A percentile compares a stretch with the other conserved stretches of the same genome.
Conservation (phyloP, 306 rosid species). For the Trichosanthes cucumerina region DNA sequence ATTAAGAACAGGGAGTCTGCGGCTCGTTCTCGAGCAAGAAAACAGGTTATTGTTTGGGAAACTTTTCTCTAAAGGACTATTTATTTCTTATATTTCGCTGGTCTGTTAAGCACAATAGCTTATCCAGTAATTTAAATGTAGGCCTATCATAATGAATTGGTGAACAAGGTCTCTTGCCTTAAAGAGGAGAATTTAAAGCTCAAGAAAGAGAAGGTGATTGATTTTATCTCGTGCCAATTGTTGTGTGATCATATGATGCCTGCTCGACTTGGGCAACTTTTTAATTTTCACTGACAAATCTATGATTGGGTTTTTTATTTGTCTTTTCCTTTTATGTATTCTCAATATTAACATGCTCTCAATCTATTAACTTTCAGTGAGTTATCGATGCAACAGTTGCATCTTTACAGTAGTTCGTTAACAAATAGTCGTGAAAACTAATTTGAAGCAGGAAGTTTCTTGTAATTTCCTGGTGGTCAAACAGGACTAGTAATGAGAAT, state of each 20-base stretch:
- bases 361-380: not conserved
- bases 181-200: conserved; percentile 51
- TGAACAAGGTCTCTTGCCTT: conserved; percentile 48
- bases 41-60: conserved; percentile 39
- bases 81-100: not conserved
- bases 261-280: not conserved
- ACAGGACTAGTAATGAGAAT: not conserved
- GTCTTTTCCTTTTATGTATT: not conserved
- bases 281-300: not conserved
- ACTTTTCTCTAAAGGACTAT: not conserved
- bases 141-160: conserved; percentile 68
- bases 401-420: not conserved
- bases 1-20: conserved; percentile 91
- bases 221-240: not conserved
- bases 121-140: conserved; percentile 16
- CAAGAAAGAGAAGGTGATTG: conserved; percentile 57
- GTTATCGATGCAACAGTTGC: not conserved
- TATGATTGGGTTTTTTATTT: not conserved
- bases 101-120: conserved; percentile 1
- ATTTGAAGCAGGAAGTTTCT: not conserved
- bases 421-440: not conserved
- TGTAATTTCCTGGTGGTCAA: not conserved
- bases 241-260: not conserved
- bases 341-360: not conserved
- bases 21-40: conserved; percentile 79